Conservation (phyloP, 805 yeast species). For the Barnettozyma wickerhamii region DNA sequence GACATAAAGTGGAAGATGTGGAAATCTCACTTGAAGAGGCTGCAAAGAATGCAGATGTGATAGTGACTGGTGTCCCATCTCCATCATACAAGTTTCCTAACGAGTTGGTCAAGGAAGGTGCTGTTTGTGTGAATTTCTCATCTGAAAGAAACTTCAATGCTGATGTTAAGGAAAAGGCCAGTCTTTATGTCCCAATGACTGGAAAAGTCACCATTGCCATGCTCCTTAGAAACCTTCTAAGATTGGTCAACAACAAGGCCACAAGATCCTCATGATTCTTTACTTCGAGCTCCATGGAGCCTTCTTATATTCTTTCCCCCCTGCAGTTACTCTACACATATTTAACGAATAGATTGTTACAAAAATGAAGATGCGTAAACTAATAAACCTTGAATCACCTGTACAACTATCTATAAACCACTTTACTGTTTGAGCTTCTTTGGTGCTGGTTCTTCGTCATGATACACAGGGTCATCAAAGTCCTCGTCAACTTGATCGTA, state of each 20-base stretch:
- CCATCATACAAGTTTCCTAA: constrained; percentile 82
- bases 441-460: constrained; percentile 32
- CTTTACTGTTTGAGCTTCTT: constrained; percentile 23
- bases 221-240: constrained; percentile 82
- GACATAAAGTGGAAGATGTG: constrained; percentile 75
- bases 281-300: neutral
- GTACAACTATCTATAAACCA: neutral
- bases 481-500: constrained; percentile 65
- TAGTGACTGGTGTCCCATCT: constrained; percentile 94
- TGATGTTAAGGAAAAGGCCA: constrained; percentile 78
- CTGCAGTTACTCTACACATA: neutral
- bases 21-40: constrained; percentile 54
- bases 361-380: too few species aligned
- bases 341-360: neutral
- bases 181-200: constrained; percentile 89
- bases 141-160: constrained; percentile 85
- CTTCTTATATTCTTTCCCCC: neutral
- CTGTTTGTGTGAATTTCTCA: constrained; percentile 86
- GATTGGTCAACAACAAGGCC: constrained; percentile 67
- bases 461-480: constrained; percentile 49
- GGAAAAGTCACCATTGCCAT: constrained; percentile 97
- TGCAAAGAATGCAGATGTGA: constrained; percentile 77
- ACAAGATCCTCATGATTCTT: neutral
- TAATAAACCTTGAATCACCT: neutral
- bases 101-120: constrained; percentile 76